These are phyloP conservation scores for Picocystis salinarum DNA, from an alignment of 139 green algal species.

Conservation along the genomic window DNA sequence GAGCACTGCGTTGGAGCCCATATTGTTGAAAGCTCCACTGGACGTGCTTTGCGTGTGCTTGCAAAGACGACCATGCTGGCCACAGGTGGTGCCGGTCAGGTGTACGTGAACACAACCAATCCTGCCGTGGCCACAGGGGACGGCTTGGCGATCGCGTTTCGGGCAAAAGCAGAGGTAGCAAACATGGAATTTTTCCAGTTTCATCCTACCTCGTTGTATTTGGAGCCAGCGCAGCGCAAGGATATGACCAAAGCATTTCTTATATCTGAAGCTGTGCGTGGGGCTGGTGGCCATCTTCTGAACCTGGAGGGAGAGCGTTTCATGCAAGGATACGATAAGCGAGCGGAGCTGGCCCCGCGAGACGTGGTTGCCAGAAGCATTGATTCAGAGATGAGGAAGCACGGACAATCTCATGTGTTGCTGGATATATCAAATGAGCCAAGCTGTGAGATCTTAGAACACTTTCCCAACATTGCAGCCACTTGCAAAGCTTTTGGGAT, in stretches of 20 bases:
- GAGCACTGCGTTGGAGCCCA: conserved; percentile 66
- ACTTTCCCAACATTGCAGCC: conserved; percentile 87
- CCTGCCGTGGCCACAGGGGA: conserved; percentile 83
- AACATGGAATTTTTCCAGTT: conserved; percentile 99
- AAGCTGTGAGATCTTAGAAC: conserved; percentile 32
- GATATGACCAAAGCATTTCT: conserved; percentile 52
- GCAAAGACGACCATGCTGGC: conserved; percentile 70
- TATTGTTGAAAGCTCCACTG: conserved; percentile 35
- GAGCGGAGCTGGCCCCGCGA: conserved; percentile 80
- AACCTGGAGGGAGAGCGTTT: conserved; percentile 76
- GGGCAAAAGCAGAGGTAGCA: conserved; percentile 48
- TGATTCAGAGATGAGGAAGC: conserved; percentile 49
- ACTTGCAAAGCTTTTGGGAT: conserved; percentile 54
- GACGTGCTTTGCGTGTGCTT: conserved; percentile 24
- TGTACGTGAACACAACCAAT: conserved; percentile 96
- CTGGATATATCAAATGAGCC: conserved; percentile 82
- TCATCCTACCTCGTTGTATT: conserved; percentile 73
- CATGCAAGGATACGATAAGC: conserved; percentile 75
- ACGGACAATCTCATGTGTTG: conserved; percentile 52
- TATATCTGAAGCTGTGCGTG: conserved; percentile 88
- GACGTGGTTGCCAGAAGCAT: conserved; percentile 87
- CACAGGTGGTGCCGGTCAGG: conserved; percentile 63
- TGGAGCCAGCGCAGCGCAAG: conserved; percentile 4
- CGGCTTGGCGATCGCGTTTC: conserved; percentile 83
- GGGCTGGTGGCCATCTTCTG: conserved; percentile 71